Evolutionary conservation across 192 early-diverging fungal species (phyloP).

Genomic region (Lunasporangiospora selenospora): DNA sequence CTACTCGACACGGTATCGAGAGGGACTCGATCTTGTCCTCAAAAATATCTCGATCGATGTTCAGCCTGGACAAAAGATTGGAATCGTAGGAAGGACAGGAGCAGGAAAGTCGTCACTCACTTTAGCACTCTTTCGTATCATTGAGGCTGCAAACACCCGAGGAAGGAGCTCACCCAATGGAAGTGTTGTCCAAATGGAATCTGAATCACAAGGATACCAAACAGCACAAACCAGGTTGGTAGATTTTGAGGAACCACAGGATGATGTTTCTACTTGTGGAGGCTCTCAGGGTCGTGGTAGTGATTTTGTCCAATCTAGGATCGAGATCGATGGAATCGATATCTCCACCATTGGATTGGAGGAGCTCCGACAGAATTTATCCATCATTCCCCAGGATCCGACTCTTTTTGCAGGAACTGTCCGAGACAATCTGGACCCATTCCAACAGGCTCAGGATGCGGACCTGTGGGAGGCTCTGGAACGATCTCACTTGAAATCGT

Average conservation of each 20-base stretch:
- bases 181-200: too few species aligned
- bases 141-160: conserved; percentile 51
- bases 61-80: conserved; percentile 74
- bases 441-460: conserved; percentile 75
- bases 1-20: conserved; percentile 79
- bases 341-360: conserved; percentile 72
- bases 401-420: conserved; percentile 57
- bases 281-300: too few species aligned
- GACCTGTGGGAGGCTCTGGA: conserved; percentile 77
- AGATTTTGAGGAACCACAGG: too few species aligned
- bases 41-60: conserved; percentile 72
- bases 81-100: conserved; percentile 82
- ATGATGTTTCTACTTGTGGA: too few species aligned
- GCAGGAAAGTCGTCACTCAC: conserved; percentile 61
- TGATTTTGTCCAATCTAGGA: too few species aligned
- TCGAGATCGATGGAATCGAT: conserved; percentile 81
- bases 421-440: conserved; percentile 91
- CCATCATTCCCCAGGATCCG: conserved; percentile 88
- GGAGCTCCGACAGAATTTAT: conserved; percentile 75
- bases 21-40: conserved; percentile 73
- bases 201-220: background rate
- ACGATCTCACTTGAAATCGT: conserved; percentile 69
- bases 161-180: background rate
- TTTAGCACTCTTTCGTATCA: conserved; percentile 54
- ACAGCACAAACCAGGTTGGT: background rate